Evolutionary conservation across 2,329 filamentous ascomycete genomes (phyloP).

Genomic region (Penicillium corylophilum): DNA sequence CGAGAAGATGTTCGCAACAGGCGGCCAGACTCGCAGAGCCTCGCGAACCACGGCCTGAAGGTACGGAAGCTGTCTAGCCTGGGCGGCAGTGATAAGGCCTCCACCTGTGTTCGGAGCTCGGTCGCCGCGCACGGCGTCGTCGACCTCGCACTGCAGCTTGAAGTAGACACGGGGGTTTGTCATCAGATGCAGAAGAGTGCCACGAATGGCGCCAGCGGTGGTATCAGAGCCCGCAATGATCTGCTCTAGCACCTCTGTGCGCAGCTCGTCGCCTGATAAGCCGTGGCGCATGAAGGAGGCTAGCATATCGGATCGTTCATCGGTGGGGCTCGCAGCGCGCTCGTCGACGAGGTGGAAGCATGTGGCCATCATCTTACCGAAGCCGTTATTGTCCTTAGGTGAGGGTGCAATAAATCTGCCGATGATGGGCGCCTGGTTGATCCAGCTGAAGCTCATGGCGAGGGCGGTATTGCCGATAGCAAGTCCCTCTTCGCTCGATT

Average conservation of each 20-base stretch:
- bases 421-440: constrained; percentile 15
- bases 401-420: constrained; percentile 19
- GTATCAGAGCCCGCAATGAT: constrained; percentile 23
- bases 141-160: constrained; percentile 21
- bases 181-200: constrained; percentile 14
- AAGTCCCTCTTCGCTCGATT: constrained; percentile 33
- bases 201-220: constrained; percentile 16
- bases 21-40: constrained; percentile 22
- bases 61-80: constrained; percentile 30
- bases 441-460: constrained; percentile 17
- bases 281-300: constrained; percentile 31
- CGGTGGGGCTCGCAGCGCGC: constrained; percentile 17
- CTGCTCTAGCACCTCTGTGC: constrained; percentile 18
- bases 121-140: constrained; percentile 10
- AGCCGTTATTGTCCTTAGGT: constrained; percentile 19
- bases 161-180: constrained; percentile 17
- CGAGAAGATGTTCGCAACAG: constrained; percentile 17
- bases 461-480: constrained; percentile 13
- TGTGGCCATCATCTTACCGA: constrained; percentile 24
- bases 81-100: constrained; percentile 14
- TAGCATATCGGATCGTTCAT: constrained; percentile 27
- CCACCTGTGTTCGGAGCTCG: constrained; percentile 1
- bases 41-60: constrained; percentile 31
- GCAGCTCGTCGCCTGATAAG: constrained; percentile 13
- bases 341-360: constrained; percentile 19